Evolutionary conservation across 768 basidiomycete genomes (phyloP).

Genomic region (Favolaschia claudopus): DNA sequence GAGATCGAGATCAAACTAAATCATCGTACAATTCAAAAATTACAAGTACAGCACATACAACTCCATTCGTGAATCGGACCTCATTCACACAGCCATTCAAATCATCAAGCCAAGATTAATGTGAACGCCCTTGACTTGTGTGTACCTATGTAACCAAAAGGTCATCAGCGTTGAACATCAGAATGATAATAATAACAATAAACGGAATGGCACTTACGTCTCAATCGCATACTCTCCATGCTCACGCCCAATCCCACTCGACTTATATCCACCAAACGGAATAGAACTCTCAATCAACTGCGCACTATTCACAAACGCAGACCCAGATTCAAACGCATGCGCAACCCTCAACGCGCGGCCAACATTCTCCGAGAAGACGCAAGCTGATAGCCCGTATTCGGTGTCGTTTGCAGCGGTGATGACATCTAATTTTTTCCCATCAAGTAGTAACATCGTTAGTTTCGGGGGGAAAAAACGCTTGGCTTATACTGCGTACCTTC

Average conservation of each 20-base stretch:
- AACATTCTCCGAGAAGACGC: conserved; percentile 85
- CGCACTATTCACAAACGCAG: conserved; percentile 53
- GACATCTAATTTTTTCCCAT: conserved; percentile 68
- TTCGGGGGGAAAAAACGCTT: not conserved
- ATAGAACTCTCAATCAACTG: conserved; percentile 61
- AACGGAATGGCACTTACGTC: conserved; percentile 48
- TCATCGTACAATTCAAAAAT: too few relatives aligned
- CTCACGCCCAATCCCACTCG: conserved; percentile 83
- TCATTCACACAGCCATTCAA: too few relatives aligned
- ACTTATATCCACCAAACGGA: conserved; percentile 90
- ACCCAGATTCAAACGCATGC: conserved; percentile 78
- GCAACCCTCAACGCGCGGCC: conserved; percentile 76
- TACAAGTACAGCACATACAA: too few relatives aligned
- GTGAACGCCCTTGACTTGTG: conserved; percentile 74
- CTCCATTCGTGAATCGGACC: too few relatives aligned
- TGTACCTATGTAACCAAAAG: conserved; percentile 60
- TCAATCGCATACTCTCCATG: conserved; percentile 78
- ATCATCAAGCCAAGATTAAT: conserved; percentile 54
- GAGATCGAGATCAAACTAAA: too few relatives aligned
- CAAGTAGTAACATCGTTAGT: conserved; percentile 15
- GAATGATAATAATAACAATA: not conserved
- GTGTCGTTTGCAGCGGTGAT: conserved; percentile 85
- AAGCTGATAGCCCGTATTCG: conserved; percentile 85
- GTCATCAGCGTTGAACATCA: not conserved
- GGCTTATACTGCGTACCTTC: conserved; percentile 44